Conservation (phyloP, 2,329 filamentous ascomycete species). For the Paracorniculantispora psalliotae region DNA sequence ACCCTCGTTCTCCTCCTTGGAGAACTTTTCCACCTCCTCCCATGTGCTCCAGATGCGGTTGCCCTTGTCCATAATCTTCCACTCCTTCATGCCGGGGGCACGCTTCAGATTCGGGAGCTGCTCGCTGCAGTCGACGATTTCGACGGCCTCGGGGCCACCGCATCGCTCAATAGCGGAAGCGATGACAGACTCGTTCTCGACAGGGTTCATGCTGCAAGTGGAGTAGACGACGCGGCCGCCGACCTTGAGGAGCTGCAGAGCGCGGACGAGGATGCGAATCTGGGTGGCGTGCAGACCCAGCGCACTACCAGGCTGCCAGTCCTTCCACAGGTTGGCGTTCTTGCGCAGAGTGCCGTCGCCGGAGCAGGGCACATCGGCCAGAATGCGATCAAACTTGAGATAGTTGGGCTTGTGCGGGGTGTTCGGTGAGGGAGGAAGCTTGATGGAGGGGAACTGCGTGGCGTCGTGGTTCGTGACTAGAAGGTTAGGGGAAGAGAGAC, state of each 20-base stretch:
- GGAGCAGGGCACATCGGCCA: constrained; percentile 95
- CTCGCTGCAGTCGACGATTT: constrained; percentile 77
- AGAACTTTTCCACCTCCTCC: constrained; percentile 71
- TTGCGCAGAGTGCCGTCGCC: constrained; percentile 92
- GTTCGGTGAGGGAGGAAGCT: constrained; percentile 60
- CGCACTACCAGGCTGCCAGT: constrained; percentile 85
- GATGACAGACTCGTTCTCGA: constrained; percentile 93
- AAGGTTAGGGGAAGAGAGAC: constrained; percentile 90
- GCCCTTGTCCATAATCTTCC: constrained; percentile 88
- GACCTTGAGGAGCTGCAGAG: constrained; percentile 92
- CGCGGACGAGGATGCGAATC: constrained; percentile 81
- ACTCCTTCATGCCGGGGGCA: constrained; percentile 68
- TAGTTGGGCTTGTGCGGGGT: constrained; percentile 59
- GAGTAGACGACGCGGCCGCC: constrained; percentile 95
- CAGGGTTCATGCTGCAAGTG: constrained; percentile 97
- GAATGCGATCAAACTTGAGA: constrained; percentile 92
- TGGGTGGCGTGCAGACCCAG: constrained; percentile 85
- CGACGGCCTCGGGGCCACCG: constrained; percentile 74
- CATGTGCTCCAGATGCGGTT: constrained; percentile 75
- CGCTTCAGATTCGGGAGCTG: constrained; percentile 73
- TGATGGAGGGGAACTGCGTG: constrained; percentile 89
- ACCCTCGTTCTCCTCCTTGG: constrained; percentile 51
- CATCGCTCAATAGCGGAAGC: constrained; percentile 84
- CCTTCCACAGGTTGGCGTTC: constrained; percentile 90
- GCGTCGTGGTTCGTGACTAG: constrained; percentile 98